These are phyloP conservation scores for Pholiota molesta DNA, from an alignment of 768 basidiomycete genomes.

Conservation along the genomic window DNA sequence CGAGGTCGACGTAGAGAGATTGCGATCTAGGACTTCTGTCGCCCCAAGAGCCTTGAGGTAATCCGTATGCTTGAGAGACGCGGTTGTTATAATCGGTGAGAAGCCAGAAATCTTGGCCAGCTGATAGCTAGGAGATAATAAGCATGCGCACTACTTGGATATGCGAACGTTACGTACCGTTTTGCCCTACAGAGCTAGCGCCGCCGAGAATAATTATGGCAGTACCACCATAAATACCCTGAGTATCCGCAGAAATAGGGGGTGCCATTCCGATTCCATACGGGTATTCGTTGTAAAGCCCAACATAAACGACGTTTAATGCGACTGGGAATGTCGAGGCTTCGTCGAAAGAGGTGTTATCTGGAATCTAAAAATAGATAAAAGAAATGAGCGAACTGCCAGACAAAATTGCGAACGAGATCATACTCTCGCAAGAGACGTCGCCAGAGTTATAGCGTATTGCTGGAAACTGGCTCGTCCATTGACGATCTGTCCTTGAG, in stretches of 20 bases:
- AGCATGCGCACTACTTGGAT: not conserved
- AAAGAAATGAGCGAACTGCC: not conserved
- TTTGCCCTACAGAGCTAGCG: conserved; percentile 52
- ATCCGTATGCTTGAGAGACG: conserved; percentile 32
- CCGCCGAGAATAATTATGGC: conserved; percentile 54
- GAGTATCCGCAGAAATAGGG: conserved; percentile 38
- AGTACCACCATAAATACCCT: conserved; percentile 41
- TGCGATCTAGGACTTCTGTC: conserved; percentile 40
- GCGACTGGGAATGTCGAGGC: conserved; percentile 52
- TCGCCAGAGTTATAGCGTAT: conserved; percentile 28
- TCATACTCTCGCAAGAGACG: conserved; percentile 15
- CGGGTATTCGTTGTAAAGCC: conserved; percentile 42
- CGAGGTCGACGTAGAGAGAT: conserved; percentile 20
- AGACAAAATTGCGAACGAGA: too few relatives aligned
- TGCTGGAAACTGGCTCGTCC: conserved; percentile 46
- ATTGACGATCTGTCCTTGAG: conserved; percentile 39
- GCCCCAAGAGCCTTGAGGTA: conserved; percentile 40
- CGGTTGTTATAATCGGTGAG: conserved; percentile 42
- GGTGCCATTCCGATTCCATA: conserved; percentile 44
- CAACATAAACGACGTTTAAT: conserved; percentile 52
- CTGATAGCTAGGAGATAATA: conserved; percentile 29
- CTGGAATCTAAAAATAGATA: conserved; percentile 41
- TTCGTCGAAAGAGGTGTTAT: conserved; percentile 47
- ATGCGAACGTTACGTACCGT: conserved; percentile 29
- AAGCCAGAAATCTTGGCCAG: conserved; percentile 43